A percentile compares a stretch with the other conserved stretches of the same genome.
Evolutionary conservation across 2,329 filamentous ascomycete species (phyloP).

Genomic region (Colletotrichum horii): DNA sequence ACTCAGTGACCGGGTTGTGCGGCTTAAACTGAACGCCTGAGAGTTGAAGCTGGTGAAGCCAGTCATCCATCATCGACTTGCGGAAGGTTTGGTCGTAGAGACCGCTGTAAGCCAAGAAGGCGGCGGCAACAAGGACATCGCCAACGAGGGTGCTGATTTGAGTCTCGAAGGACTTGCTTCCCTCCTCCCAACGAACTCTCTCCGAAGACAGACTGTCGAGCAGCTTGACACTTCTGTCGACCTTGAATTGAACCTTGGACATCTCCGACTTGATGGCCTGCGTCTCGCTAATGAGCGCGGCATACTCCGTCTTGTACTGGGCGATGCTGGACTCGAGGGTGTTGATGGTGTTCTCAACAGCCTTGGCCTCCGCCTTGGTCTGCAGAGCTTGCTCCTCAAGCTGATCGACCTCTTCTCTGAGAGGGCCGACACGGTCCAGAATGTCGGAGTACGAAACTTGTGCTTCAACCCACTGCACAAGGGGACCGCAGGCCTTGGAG

Average conservation of each 20-base stretch:
- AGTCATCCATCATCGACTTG: conserved; percentile 97
- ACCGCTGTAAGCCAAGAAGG: conserved; percentile 95
- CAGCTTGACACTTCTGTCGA: conserved; percentile 91
- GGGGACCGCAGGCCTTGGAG: conserved; percentile 93
- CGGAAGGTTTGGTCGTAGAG: conserved; percentile 98
- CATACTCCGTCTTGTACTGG: conserved; percentile 95
- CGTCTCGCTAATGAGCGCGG: conserved; percentile 93
- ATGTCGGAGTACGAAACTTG: conserved; percentile 99
- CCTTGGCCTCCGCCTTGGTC: conserved; percentile 92
- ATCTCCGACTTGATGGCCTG: conserved; percentile 98
- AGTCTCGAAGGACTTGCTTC: conserved; percentile 97
- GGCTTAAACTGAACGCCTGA: conserved; percentile 95
- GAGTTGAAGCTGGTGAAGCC: conserved; percentile 89
- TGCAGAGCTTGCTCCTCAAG: conserved; percentile 88
- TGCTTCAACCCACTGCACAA: conserved; percentile 96
- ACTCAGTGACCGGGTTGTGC: conserved; percentile 94
- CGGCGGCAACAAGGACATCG: conserved; percentile 94
- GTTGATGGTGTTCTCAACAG: conserved; percentile 86
- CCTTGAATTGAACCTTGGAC: conserved; percentile 96
- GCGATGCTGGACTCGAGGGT: conserved; percentile 89
- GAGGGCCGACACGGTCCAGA: conserved; percentile 87
- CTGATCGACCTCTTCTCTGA: conserved; percentile 86
- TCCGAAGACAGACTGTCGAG: conserved; percentile 96
- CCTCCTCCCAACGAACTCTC: conserved; percentile 91
- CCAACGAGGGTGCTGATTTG: conserved; percentile 97